Evolutionary conservation across 2,329 filamentous ascomycete species (phyloP).

Genomic region (Calcarisporium arbuscula): DNA sequence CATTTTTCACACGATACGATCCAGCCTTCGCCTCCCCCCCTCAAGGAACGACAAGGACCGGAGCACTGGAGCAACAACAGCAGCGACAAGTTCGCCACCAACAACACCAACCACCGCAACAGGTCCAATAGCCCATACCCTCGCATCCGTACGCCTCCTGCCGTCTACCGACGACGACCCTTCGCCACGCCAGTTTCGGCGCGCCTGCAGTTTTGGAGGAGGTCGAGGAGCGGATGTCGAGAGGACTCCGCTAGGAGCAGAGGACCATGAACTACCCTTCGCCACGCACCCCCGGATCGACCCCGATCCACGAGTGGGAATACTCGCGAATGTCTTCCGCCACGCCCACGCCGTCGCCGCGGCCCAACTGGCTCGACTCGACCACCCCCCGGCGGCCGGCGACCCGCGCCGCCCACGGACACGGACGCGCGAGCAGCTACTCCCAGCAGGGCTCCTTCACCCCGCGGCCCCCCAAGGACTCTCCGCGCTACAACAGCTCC

Average conservation of each 20-base stretch:
- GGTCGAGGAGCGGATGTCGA: constrained; percentile 23
- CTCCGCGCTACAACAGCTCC: constrained; percentile 55
- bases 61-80: too few relatives aligned
- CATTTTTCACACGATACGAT: too few relatives aligned
- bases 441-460: constrained; percentile 31
- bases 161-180: too few relatives aligned
- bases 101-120: constrained; percentile 8
- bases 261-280: constrained; percentile 33
- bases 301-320: constrained; percentile 45
- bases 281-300: constrained; percentile 37
- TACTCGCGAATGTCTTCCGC: constrained; percentile 48
- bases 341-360: constrained; percentile 51
- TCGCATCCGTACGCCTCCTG: too few relatives aligned
- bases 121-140: constrained; percentile 6
- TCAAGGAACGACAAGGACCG: too few relatives aligned
- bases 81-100: neutral
- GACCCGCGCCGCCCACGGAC: constrained; percentile 39
- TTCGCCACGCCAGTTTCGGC: neutral
- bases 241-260: constrained; percentile 28
- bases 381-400: constrained; percentile 46
- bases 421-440: constrained; percentile 30
- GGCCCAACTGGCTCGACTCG: constrained; percentile 42
- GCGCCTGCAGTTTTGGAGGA: constrained; percentile 13
- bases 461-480: constrained; percentile 45
- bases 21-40: too few relatives aligned